Evolutionary conservation across 2,329 filamentous ascomycete genomes (phyloP).

Genomic region (Polytolypa hystricis): DNA sequence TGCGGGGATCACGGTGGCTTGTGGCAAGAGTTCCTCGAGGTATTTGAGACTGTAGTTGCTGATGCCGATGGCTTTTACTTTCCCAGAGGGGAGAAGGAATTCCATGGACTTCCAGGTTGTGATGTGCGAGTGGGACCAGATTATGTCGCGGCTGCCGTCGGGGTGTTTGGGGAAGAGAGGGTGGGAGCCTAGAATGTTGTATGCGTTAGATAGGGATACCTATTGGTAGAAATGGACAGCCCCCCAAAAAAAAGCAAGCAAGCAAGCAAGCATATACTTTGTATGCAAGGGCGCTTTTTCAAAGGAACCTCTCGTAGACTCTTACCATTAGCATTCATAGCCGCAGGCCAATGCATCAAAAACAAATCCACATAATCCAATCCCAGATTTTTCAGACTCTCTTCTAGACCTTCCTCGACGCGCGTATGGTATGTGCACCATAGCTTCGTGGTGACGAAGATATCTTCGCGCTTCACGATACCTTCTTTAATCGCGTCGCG

Average conservation of each 20-base stretch:
- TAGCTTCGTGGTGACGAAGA: conserved; percentile 78
- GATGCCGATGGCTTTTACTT: conserved; percentile 47
- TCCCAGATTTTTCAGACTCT: conserved; percentile 61
- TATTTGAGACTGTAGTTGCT: conserved; percentile 47
- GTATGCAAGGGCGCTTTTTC: too few species aligned
- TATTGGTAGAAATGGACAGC: too few species aligned
- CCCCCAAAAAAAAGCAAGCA: too few species aligned
- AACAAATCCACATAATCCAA: conserved; percentile 74
- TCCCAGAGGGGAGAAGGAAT: conserved; percentile 42
- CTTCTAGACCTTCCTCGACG: conserved; percentile 58
- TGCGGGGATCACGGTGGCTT: conserved; percentile 52
- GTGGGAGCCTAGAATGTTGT: conserved; percentile 23
- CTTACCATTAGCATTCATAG: conserved; percentile 7
- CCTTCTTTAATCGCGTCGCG: conserved; percentile 60
- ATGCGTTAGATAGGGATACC: too few species aligned
- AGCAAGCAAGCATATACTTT: too few species aligned
- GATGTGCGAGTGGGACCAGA: conserved; percentile 57
- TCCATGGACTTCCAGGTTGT: conserved; percentile 67
- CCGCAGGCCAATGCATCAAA: conserved; percentile 73
- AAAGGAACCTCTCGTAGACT: too few species aligned
- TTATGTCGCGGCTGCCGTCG: conserved; percentile 64
- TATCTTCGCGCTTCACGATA: conserved; percentile 59
- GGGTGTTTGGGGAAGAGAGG: conserved; percentile 56
- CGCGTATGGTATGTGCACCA: conserved; percentile 70
- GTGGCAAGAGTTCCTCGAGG: conserved; percentile 44